Conservation (phyloP, 768 basidiomycete species). For the Hygrocybe punicea region DNA sequence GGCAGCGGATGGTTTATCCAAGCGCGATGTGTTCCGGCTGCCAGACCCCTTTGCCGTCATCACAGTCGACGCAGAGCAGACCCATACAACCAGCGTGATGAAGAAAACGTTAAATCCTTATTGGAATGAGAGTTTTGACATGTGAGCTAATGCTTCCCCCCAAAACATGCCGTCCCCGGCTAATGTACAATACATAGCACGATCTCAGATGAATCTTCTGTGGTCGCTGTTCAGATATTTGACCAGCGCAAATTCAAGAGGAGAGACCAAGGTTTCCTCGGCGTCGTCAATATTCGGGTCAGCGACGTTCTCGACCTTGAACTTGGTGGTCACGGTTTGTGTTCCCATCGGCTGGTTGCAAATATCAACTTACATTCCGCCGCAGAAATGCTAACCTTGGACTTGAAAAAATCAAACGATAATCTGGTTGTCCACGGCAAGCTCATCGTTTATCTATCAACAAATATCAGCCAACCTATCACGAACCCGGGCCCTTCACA, state of each 20-base stretch:
- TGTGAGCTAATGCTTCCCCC: conserved; percentile 52
- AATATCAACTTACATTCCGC: not conserved
- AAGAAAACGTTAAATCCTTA: conserved; percentile 94
- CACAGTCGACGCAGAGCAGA: conserved; percentile 97
- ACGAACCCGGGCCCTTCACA: conserved; percentile 79
- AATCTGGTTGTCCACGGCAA: conserved; percentile 97
- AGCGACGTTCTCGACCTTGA: conserved; percentile 89
- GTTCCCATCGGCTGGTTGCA: not conserved
- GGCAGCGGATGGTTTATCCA: conserved; percentile 89
- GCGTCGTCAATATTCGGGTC: conserved; percentile 93
- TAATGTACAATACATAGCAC: conserved; percentile 46
- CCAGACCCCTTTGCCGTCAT: conserved; percentile 99
- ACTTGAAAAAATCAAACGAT: conserved; percentile 98
- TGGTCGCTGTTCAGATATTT: conserved; percentile 96
- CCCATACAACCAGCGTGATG: conserved; percentile 93
- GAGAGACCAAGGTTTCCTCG: conserved; percentile 96
- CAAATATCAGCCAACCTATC: conserved; percentile 82
- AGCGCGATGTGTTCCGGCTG: conserved; percentile 92
- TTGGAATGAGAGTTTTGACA: conserved; percentile 98
- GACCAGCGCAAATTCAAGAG: conserved; percentile 99
- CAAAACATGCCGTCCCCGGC: conserved; percentile 8
- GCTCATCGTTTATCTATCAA: conserved; percentile 93
- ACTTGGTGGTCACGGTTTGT: conserved; percentile 86
- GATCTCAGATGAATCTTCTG: conserved; percentile 93
- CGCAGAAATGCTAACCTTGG: conserved; percentile 92